A percentile compares a stretch with the other conserved stretches of the same genome.
Evolutionary conservation across 2,329 filamentous ascomycete species (phyloP).

Genomic region (Trichoderma koningii): DNA sequence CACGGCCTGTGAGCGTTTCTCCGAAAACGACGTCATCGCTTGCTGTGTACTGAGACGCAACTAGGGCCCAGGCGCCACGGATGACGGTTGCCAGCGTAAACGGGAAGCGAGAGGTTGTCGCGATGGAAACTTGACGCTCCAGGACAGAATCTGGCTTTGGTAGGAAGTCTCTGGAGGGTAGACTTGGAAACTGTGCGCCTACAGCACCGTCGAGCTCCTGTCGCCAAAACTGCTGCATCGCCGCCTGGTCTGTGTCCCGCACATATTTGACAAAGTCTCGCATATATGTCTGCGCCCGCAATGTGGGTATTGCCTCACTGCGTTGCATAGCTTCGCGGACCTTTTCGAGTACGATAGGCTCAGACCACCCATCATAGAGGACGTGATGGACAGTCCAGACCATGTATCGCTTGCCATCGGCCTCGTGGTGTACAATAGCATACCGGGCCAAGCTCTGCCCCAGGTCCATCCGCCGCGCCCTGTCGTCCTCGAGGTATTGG

Average conservation of each 20-base stretch:
- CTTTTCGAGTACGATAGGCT: conserved; percentile 36
- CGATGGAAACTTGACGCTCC: neutral
- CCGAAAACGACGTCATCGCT: conserved; percentile 35
- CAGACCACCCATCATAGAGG: conserved; percentile 43
- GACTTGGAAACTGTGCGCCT: neutral
- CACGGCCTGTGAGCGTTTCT: conserved; percentile 35
- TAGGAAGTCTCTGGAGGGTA: neutral
- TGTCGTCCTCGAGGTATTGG: neutral
- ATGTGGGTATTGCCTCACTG: neutral
- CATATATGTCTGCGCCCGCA: neutral
- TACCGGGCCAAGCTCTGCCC: conserved; percentile 2
- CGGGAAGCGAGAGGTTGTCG: neutral
- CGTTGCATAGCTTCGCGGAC: conserved; percentile 32
- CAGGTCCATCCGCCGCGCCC: neutral
- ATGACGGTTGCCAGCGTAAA: conserved; percentile 31
- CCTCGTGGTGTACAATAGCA: neutral
- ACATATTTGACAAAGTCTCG: conserved; percentile 26
- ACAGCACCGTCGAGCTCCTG: neutral
- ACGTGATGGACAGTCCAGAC: conserved; percentile 45
- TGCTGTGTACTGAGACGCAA: conserved; percentile 30
- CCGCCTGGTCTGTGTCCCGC: conserved; percentile 28
- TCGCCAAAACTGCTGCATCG: conserved; percentile 34
- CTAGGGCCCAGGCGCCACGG: conserved; percentile 34
- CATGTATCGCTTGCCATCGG: conserved; percentile 27
- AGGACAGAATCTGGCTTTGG: neutral